Base-by-base conservation (phyloP, 306 rosid genomes). In the Bauhinia variegata region DNA sequence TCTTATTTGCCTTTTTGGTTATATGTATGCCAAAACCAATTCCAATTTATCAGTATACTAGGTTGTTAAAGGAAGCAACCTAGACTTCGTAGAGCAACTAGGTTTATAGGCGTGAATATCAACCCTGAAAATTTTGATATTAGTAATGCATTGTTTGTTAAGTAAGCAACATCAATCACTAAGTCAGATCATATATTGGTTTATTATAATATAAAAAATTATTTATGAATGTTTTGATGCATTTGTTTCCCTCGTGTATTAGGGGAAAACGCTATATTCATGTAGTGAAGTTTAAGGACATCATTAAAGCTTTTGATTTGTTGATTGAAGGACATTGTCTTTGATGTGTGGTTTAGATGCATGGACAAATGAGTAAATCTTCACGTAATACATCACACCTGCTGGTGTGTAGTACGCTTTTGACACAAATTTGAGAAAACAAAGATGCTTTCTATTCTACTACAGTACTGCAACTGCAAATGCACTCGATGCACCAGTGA, bases 31-130 rank as follows among this genome's bases (percentile, higher is more conserved):
- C 28, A 23, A 61, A 60, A 15, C 55, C 64, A 41, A 72, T 65
- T 19, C 56, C 42, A 61, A 43, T 61, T 67, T 41, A 39, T 61
- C 72, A 18, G 19, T 62, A 63, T 63, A 46, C 14, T 73, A 87
- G 96, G 95, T 89, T 36, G 95, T 95, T 2, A 96, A 92, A 77
- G 95, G 95, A 67, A n/a, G n/a, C n/a, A n/a, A n/a, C 89, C 98
- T 48, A 87, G 96, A 75, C 76, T 92, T n/a, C 85, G 96, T 50
- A 91, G 92, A 81, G 96, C 95, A 56, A 18, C 82, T 8, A 87
- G 68, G 82, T 89, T 89, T 33, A 92, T 89, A 8, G 98, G 98
- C 1, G 88, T 92, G 28, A 96, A 89, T 80, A 63, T 92, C 77
- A 86, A 84, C 67, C 77, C 84, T 37, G 75, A 72, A 13, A 92